Base-by-base conservation (phyloP, 257 asterid genomes). In the Misopates orontium region DNA sequence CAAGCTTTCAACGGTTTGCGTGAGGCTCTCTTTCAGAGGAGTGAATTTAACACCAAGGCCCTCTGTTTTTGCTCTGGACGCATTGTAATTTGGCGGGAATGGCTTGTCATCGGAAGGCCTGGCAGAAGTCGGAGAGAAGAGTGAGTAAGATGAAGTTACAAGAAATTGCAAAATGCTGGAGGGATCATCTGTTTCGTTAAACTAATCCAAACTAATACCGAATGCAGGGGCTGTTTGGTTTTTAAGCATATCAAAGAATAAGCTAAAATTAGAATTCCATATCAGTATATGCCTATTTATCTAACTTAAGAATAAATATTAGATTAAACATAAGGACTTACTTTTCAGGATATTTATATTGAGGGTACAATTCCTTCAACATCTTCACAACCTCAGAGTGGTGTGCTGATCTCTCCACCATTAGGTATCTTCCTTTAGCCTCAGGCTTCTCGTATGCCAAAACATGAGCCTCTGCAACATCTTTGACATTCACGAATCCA, bases 1-100 rank as follows among this genome's bases (percentile, higher is more conserved):
- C 79, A 86, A 77, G 68, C 86, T 83, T 51, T 83, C 87, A 21
- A 83, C 88, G 49, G 90, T 80, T 71, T 83, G 85, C 78, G 64
- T 79, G 60, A 81, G 69, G 72, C 83, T 81, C 67, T 79, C 74
- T 56, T 82, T 77, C 18, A 83, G 77, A 32, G 88, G 75, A 74
- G 66, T 81, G 66, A 78, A 86, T 32, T 78, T 75, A n/a, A 85
- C 68, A 24, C 88, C 83, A 16, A 82, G 39, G 31, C 79, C 70
- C 75, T 80, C 73, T 12, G 87, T 83, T 56, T 65, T 83, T 28
- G 75, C 83, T 66, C 71, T 74, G 21, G 88, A 83, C 14, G 78
- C 78, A 58, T 84, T 80, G 74, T 70, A 84, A 10, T 4, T 69
- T 0, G 82, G 75, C 55, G 42, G 61, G 39, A 74, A 82, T 10